A percentile compares a stretch with the other conserved stretches of the same genome.
Evolutionary conservation across 2,329 filamentous ascomycete species (phyloP).

Genomic region (Orbilia oligospora): DNA sequence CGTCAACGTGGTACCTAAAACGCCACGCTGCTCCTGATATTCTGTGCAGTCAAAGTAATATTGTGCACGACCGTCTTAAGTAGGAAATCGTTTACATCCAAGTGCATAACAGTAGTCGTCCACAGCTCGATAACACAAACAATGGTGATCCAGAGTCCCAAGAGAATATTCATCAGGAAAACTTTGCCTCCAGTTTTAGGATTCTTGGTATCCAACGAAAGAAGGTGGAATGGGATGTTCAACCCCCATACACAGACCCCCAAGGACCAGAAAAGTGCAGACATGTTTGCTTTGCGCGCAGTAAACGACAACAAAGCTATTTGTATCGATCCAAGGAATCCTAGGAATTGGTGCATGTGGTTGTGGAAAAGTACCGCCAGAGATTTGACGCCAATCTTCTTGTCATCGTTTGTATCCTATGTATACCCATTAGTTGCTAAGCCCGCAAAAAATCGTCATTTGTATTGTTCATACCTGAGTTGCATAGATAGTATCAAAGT

Average conservation of each 20-base stretch:
- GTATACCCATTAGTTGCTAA: background rate
- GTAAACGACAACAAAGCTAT: constrained; percentile 35
- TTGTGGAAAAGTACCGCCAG: constrained; percentile 35
- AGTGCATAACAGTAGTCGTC: constrained; percentile 31
- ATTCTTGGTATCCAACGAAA: constrained; percentile 35
- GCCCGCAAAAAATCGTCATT: background rate
- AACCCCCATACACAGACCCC: constrained; percentile 42
- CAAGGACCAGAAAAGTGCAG: constrained; percentile 39
- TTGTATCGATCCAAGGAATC: constrained; percentile 33
- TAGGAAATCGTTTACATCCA: constrained; percentile 27
- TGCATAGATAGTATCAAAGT: constrained; percentile 51
- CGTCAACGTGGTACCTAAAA: background rate
- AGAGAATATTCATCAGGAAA: constrained; percentile 46
- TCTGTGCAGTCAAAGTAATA: constrained; percentile 27
- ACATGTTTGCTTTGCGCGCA: constrained; percentile 36
- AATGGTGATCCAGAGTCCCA: constrained; percentile 41
- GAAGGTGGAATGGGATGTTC: constrained; percentile 42
- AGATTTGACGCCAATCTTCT: constrained; percentile 50
- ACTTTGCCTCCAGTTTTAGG: constrained; percentile 47
- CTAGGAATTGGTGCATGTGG: constrained; percentile 43
- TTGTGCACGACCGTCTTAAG: constrained; percentile 24
- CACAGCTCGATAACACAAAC: constrained; percentile 44
- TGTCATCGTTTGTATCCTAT: constrained; percentile 45
- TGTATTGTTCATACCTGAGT: constrained; percentile 34
- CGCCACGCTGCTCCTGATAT: constrained; percentile 17